These are phyloP conservation scores for Psilocybe sp. DNA, from an alignment of 768 basidiomycete genomes.

Conservation along the genomic window DNA sequence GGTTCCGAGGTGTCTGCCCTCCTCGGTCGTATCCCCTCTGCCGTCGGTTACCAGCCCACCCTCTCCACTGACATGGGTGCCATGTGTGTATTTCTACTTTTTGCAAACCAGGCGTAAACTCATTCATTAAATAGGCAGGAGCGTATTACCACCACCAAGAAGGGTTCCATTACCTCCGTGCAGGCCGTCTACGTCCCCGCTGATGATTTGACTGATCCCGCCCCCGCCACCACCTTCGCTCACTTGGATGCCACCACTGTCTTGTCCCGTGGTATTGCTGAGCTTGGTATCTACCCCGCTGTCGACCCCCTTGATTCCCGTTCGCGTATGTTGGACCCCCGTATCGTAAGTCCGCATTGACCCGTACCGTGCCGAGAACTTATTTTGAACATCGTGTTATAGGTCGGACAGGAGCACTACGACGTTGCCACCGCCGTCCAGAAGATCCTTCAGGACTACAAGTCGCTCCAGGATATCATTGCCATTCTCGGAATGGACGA, in stretches of 20 bases:
- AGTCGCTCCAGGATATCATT: constrained; percentile 98
- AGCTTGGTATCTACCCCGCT: constrained; percentile 99
- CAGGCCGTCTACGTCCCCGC: constrained; percentile 99
- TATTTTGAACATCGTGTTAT: background rate
- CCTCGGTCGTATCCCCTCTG: constrained; percentile 99
- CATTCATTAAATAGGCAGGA: constrained; percentile 69
- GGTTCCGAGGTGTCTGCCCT: constrained; percentile 99
- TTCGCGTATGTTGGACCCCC: constrained; percentile 99
- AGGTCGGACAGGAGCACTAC: constrained; percentile 92
- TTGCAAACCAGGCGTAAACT: constrained; percentile 5
- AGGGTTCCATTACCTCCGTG: constrained; percentile 99
- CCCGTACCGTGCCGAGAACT: background rate
- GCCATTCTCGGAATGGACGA: constrained; percentile 99
- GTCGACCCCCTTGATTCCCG: constrained; percentile 99
- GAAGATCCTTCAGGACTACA: constrained; percentile 97
- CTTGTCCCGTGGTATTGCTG: constrained; percentile 97
- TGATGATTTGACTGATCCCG: constrained; percentile 99
- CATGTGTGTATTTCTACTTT: constrained; percentile 63
- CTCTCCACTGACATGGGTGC: constrained; percentile 99
- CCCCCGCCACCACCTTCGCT: constrained; percentile 98
- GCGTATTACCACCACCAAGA: constrained; percentile 99
- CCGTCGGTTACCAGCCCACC: constrained; percentile 99
- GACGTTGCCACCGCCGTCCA: constrained; percentile 94
- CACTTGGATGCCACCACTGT: constrained; percentile 99
- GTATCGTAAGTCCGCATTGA: constrained; percentile 66